Base-by-base conservation (phyloP, 768 basidiomycete species). In the Filobasidium wieringae region DNA sequence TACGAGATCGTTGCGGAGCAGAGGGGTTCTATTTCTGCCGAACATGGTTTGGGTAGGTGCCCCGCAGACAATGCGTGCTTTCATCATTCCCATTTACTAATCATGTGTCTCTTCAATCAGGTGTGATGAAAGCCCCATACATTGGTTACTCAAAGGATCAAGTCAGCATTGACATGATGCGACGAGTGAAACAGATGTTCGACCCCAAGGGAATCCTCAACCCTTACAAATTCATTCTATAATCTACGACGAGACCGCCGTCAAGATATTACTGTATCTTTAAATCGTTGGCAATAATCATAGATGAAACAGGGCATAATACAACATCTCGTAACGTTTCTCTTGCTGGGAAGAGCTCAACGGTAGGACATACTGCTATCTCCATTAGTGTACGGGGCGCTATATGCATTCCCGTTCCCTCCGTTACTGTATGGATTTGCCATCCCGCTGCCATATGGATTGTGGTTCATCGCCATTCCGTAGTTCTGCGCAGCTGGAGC, bases 121-220 rank as follows among this genome's bases (percentile, higher is more conserved):
- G 93, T n/a, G 80, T 84, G 0, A 89, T 89, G 86, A 97, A 97
- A 77, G 86, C 87, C 0, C 83, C 86, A 56, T 88, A 88, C 15
- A 81, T 97, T 22, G 80, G 79, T 36, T 97, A 95, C 74, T 89
- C 88, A 6, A 95, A 96, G 76, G 80, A 77, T 59, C 76, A 79
- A 7, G 80, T 82, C 24, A 88, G 85, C 68, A 85, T 96, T 64
- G 85, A 81, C 50, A 77, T 84, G 78, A 99, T 99, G 93, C 85
- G 80, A 75, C 84, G 79, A 74, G 83, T 99, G 68, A 96, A 96
- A 75, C 72, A 79, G 14, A 69, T 91, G 27, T 91, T 96, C 71
- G 93, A 97, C 74, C 88, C 88, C 4, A 79, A 81, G 32, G 86
- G 88, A 4, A 89, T 96, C 65, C 86, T 97, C 83, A 93, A 91